Conservation (phyloP, 441 rosid genomes). For the Pelargonium citronellum region DNA sequence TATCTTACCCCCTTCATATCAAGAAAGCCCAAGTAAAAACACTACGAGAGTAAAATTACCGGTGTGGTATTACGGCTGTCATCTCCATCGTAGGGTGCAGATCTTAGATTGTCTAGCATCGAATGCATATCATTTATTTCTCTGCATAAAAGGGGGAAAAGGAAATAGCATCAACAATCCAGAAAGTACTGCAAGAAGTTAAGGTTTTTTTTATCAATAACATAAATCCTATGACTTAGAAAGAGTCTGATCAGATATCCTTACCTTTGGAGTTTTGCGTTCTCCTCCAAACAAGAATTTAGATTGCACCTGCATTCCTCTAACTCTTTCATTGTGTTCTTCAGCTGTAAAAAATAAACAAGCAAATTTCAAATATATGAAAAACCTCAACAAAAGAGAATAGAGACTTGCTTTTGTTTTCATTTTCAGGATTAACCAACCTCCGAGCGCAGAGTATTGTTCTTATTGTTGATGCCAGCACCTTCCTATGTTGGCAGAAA, state of each 20-base stretch:
- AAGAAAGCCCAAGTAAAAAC: neutral
- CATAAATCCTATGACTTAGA: slow-evolving; percentile 20
- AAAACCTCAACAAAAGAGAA: slow-evolving; percentile 17
- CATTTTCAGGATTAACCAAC: slow-evolving; percentile 34
- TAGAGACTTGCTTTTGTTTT: slow-evolving; percentile 1
- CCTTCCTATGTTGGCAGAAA: slow-evolving; percentile 41
- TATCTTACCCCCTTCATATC: neutral
- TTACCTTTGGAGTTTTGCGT: slow-evolving; percentile 70
- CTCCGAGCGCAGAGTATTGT: slow-evolving; percentile 53
- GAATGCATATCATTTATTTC: slow-evolving; percentile 52
- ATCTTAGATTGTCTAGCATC: slow-evolving; percentile 39
- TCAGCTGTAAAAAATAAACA: slow-evolving; percentile 44
- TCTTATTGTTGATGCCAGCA: slow-evolving; percentile 39
- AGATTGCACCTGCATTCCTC: slow-evolving; percentile 67
- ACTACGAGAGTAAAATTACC: slow-evolving; percentile 34
- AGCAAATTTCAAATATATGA: slow-evolving; percentile 19
- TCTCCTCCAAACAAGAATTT: slow-evolving; percentile 72
- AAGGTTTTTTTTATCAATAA: slow-evolving; percentile 12
- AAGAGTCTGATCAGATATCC: slow-evolving; percentile 23
- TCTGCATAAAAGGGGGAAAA: slow-evolving; percentile 44
- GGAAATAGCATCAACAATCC: slow-evolving; percentile 22
- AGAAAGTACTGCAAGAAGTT: slow-evolving; percentile 11
- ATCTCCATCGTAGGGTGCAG: slow-evolving; percentile 34
- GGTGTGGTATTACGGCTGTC: slow-evolving; percentile 26
- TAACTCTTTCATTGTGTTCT: slow-evolving; percentile 50